Evolutionary conservation across 805 yeast species (phyloP).

Genomic region (Millerozyma acaciae): DNA sequence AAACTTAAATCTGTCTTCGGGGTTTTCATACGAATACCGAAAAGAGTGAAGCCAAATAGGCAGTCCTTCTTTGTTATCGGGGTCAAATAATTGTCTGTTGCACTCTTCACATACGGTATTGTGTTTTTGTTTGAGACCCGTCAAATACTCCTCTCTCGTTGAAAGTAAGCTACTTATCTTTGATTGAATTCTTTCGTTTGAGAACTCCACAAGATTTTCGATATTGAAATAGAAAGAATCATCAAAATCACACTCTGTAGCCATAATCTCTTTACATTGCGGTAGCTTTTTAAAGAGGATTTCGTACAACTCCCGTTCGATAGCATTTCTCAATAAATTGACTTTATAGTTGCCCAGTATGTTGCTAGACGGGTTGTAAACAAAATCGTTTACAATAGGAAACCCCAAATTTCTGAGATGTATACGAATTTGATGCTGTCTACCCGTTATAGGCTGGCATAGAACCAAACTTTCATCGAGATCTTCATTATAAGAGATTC

Average conservation of each 20-base stretch:
- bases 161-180: constrained; percentile 19
- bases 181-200: constrained; percentile 10
- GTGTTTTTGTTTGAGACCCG: constrained; percentile 21
- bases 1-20: constrained; percentile 22
- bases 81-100: constrained; percentile 24
- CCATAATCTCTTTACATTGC: constrained; percentile 5
- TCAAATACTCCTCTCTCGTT: constrained; percentile 21
- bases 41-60: constrained; percentile 49
- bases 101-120: constrained; percentile 31
- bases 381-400: constrained; percentile 81
- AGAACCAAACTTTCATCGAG: constrained; percentile 40
- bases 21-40: constrained; percentile 23
- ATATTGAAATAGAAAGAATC: neutral
- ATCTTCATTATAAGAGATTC: constrained; percentile 23
- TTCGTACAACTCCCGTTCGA: constrained; percentile 23
- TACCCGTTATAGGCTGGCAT: constrained; percentile 51
- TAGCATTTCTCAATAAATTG: constrained; percentile 14
- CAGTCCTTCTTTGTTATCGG: constrained; percentile 22
- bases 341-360: constrained; percentile 9
- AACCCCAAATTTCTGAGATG: constrained; percentile 59
- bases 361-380: constrained; percentile 21
- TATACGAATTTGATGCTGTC: constrained; percentile 56
- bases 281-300: constrained; percentile 16
- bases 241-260: neutral
- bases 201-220: constrained; percentile 9